These are phyloP conservation scores for Lodderomyces oxycetoniae DNA, from an alignment of 1,139 yeast species.

Conservation along the genomic window DNA sequence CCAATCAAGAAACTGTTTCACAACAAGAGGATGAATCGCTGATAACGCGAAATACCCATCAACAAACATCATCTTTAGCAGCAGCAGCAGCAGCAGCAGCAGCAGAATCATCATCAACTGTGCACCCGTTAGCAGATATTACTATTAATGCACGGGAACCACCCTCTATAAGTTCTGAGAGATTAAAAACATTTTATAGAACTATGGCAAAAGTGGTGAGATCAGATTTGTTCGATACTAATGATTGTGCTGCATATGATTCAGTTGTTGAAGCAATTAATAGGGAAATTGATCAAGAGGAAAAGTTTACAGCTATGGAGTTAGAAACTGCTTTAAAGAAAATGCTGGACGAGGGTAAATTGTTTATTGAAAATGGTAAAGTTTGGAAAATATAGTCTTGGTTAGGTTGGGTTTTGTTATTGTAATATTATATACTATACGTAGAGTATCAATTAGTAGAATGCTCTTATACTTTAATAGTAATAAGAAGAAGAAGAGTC, in stretches of 20 bases:
- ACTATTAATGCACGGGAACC: constrained; percentile 15
- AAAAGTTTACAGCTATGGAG: constrained; percentile 49
- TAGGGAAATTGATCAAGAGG: constrained; percentile 56
- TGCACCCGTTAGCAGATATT: constrained; percentile 26
- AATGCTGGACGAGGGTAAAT: constrained; percentile 52
- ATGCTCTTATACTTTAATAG: no score
- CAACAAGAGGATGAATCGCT: constrained; percentile 7
- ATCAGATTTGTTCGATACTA: constrained; percentile 44
- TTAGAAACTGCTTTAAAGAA: constrained; percentile 47
- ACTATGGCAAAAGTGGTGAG: constrained; percentile 45
- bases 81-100: constrained; percentile 4
- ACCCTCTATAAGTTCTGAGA: constrained; percentile 41
- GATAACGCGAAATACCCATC: neutral
- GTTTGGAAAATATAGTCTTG: constrained; percentile 26
- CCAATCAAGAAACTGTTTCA: constrained; percentile 6
- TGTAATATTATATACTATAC: neutral
- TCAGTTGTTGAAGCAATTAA: constrained; percentile 44
- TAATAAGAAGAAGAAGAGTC: neutral
- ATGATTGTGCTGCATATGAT: constrained; percentile 38
- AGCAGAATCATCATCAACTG: neutral
- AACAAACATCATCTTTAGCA: constrained; percentile 6
- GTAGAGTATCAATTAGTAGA: neutral
- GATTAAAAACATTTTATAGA: constrained; percentile 43
- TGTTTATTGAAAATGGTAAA: constrained; percentile 59
- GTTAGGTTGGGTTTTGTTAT: neutral